A percentile compares a stretch with the other conserved stretches of the same genome.
phyloP scores from a whole-genome alignment of 2,329 filamentous ascomycete species.

The Colletotrichum sp. region DNA sequence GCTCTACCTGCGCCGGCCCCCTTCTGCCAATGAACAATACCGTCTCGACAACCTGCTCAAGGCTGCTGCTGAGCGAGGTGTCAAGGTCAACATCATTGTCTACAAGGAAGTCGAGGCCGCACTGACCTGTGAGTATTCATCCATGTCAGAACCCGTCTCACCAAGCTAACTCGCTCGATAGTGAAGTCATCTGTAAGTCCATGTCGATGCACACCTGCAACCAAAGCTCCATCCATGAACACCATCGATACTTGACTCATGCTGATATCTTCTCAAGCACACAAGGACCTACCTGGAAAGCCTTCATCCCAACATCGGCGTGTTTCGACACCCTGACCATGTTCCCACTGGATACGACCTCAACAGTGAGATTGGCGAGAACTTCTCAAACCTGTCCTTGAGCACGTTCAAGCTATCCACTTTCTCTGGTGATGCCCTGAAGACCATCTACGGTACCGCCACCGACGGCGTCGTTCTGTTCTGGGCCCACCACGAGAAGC shows the following conservation, averaged over 20 bases:
- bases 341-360: constrained; percentile 74
- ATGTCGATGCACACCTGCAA: constrained; percentile 30
- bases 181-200: constrained; percentile 49
- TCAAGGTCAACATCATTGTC: constrained; percentile 84
- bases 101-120: constrained; percentile 91
- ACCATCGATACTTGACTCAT: background rate
- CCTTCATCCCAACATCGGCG: constrained; percentile 82
- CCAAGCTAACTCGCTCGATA: constrained; percentile 22
- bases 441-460: constrained; percentile 77
- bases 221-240: constrained; percentile 54
- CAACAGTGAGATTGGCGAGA: constrained; percentile 70
- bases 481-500: constrained; percentile 94
- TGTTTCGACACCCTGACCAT: constrained; percentile 92
- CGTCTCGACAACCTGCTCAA: constrained; percentile 83
- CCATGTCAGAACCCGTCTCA: constrained; percentile 25
- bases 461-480: constrained; percentile 83
- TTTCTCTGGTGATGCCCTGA: constrained; percentile 74
- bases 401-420: constrained; percentile 63
- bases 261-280: constrained; percentile 50
- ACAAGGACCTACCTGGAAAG: constrained; percentile 81
- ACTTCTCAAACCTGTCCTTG: constrained; percentile 51
- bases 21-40: constrained; percentile 81
- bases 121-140: constrained; percentile 71
- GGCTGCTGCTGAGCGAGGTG: constrained; percentile 82
- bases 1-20: constrained; percentile 84